A percentile compares a stretch with the other conserved stretches of the same genome.
These are phyloP conservation scores for Leptographium procerum DNA, from an alignment of 2,329 filamentous ascomycete genomes.

Conservation along the genomic window DNA sequence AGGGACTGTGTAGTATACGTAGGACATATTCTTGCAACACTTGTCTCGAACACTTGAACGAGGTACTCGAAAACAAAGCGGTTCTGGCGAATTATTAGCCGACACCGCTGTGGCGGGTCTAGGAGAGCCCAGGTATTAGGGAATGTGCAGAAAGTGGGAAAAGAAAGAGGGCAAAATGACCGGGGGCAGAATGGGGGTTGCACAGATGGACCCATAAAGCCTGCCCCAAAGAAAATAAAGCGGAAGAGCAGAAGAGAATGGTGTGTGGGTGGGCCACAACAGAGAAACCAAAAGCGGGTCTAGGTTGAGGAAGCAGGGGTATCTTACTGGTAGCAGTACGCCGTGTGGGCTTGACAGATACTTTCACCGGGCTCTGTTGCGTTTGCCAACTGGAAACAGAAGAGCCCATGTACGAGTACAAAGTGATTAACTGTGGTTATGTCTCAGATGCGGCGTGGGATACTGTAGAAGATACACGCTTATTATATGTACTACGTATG, in stretches of 20 bases:
- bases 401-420: no score
- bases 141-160: neutral
- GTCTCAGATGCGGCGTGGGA: neutral
- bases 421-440: neutral
- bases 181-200: neutral
- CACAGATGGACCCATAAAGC: neutral
- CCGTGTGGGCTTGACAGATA: no score
- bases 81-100: slow-evolving; percentile 1
- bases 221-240: slow-evolving; percentile 1
- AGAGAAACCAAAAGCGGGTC: neutral
- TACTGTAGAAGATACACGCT: no score
- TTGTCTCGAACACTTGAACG: no score
- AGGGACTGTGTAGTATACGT: no score
- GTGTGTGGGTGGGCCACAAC: neutral
- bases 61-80: neutral
- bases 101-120: slow-evolving; percentile 1
- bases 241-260: neutral
- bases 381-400: no score
- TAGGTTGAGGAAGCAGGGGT: no score
- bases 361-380: no score
- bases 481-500: no score
- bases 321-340: no score
- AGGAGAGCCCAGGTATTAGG: neutral
- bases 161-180: neutral
- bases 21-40: neutral